Base-by-base conservation (phyloP, 2,329 filamentous ascomycete species). In the Lanzia echinophila region DNA sequence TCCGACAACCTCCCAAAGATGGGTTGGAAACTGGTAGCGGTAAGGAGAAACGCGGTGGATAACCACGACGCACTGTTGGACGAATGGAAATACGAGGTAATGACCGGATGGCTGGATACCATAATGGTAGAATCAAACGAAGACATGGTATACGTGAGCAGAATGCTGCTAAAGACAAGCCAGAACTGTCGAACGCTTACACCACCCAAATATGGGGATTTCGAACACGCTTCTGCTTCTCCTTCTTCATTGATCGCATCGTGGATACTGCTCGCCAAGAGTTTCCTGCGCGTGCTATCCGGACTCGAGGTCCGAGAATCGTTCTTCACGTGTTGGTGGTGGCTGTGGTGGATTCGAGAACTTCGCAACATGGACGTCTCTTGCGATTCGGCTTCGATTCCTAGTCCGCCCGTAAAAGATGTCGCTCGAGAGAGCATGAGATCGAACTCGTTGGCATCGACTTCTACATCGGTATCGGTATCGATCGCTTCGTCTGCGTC, bases 11-110 rank as follows among this genome's bases (percentile, higher is more conserved):
- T 79, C 3, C 87, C 88, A 59, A 88, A 80, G 1, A 92, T 71
- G 0, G 88, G 87, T 69, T 90, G 85, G 54, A 89, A 85, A 22
- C 84, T 82, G 1, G 87, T 90, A 3, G 82, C 87, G 0, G 88
- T 90, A 36, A 94, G 75, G 34, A 92, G 70, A 60, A 90, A 92
- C 0, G 86, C 82, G 0, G 88, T 92, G 1, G 87, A 90, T 4
- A 92, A 75, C 88, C 88, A 94, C 2, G 87, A 90, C 3, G 88
- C 88, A 45, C 82, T 82, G 68, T 92, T 90, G 32, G 87, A 87
- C 47, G 86, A 80, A 57, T 83, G 73, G 69, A 92, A 92, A 68
- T 91, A 83, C 0, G 86, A 90, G 0, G 87, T 90, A 57, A 92
- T 90, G 54, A 88, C 86, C 0, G 88, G 87, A 68, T 94, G 88